Evolutionary conservation across 2,329 filamentous ascomycete genomes (phyloP), one percentile per base, ranked within the genome.

Genomic region (Pseudofabraea citricarpa): DNA sequence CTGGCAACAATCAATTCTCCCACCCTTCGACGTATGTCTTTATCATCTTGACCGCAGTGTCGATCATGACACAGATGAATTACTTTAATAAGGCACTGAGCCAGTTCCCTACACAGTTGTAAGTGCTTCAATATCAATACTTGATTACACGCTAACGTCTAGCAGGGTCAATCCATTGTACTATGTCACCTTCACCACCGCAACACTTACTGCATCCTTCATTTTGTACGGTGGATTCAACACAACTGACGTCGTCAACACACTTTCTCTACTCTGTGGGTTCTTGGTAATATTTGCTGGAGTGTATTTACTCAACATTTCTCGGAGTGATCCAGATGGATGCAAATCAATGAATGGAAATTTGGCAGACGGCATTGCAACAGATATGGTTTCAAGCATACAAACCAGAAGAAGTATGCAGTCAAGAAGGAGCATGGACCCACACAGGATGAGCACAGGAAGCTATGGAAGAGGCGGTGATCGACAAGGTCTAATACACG

Each of bases 31-130:
- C 94, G 47, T 98, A 98, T 58, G 90, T 96, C 51, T 98, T 98
- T 64, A 83, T 91, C 67, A 96, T 98, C 53, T 80, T 97, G 52
- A 93, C 90, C 0, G 75, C 77, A 3, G 88, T 96, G 52, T 98
- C 93, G 72, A 97, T 98, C 61, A 66, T 98, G 54, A 96, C 90
- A 7, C 93, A 98, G 73, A 97, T 98, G 93, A 98, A 98, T 68
- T 98, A 98, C 68, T 95, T 98, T 69, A 98, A 98, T 75, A 98
- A 98, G 68, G 93, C 93, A 6, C 72, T 98, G 47, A 94, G 89
- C 65, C 90, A 94, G 59, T 98, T 97, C 68, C 91, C 88, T 22
- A 96, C 93, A 23, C 95, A 94, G 57, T 95, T 98, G 90, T 95
- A 77, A 64, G 87, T 72, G 21, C 23, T 36, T n/a, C 10, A n/a